A percentile compares a stretch with the other conserved stretches of the same genome.
These are phyloP conservation scores for Backusella sp. DNA, from an alignment of 192 early-diverging fungal genomes.

Conservation along the genomic window DNA sequence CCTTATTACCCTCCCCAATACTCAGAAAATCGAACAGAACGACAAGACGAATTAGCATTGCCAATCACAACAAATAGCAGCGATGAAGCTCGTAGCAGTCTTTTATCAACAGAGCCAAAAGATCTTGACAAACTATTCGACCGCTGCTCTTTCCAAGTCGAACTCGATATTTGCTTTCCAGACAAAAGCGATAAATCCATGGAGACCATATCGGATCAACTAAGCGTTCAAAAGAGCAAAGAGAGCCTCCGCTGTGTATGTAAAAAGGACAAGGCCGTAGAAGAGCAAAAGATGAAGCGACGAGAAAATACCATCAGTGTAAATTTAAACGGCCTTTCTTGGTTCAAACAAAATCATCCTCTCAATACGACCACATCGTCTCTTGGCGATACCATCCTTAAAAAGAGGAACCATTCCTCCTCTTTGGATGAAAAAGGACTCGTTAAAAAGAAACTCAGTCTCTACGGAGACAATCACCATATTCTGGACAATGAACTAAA, in stretches of 20 bases:
- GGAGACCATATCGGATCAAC: not conserved
- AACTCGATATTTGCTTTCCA: constrained; percentile 22
- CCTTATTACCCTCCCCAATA: constrained; percentile 3
- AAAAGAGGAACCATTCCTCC: not conserved
- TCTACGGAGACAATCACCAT: constrained; percentile 21
- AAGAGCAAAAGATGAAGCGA: not conserved
- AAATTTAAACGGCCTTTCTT: constrained; percentile 1
- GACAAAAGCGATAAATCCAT: not conserved
- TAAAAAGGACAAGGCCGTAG: not conserved
- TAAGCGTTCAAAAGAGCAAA: not conserved
- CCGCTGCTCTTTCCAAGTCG: not conserved
- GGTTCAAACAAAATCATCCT: not conserved
- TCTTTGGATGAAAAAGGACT: not conserved
- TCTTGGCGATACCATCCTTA: not conserved
- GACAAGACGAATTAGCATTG: not conserved
- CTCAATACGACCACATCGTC: not conserved
- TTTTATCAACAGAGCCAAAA: not conserved
- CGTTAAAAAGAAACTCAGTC: constrained; percentile 15
- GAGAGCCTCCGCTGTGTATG: not conserved
- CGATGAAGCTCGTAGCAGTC: not conserved
- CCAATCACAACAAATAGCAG: not conserved
- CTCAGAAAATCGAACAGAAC: not conserved
- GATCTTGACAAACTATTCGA: constrained; percentile 18
- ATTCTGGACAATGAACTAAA: not conserved
- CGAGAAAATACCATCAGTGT: not conserved